Base-by-base conservation (phyloP, 2,329 filamentous ascomycete species). In the Talaromyces albobiverticillius region DNA sequence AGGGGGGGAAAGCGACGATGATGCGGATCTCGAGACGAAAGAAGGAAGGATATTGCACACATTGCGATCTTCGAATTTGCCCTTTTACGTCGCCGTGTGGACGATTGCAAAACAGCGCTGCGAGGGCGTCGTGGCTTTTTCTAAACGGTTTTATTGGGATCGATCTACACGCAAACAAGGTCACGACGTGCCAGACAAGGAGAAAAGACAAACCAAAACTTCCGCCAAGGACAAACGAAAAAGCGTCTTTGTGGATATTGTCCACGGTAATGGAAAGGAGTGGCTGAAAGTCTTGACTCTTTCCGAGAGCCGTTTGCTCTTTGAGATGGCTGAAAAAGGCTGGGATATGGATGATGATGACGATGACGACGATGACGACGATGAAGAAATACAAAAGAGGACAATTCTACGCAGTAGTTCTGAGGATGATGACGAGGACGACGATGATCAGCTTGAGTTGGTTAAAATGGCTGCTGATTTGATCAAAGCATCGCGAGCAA, bases 241-340 rank as follows among this genome's bases (percentile, higher is more conserved):
- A 32, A 77, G 76, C 57, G 81, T 82, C 1, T 71, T 82, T 50
- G 83, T 88, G 3, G 86, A 89, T 68, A 80, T 87, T 43, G 80
- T 89, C 23, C 78, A 82, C 1, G 75, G 82, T 53, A 78, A 82
- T 64, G 86, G 86, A 10, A 70, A 78, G 54, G 78, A 84, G 61
- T 89, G 86, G 86, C 79, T 85, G 51, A 88, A 88, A 66, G 80
- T 89, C 1, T 87, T 83, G 4, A 85, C 84, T 4, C 73, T 86
- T 22, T 85, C 82, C 1, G 81, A 86, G 59, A 82, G 78, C 55
- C 76, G 85, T 49, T 71, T 89, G 26, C 69, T 88, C 16, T 86
- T 85, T 63, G 86, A 89, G 60, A 77, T 88, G 59, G 86, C 86
- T 3, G 86, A 87, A 66, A 79, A 84, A 55, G 85, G 86, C 10